These are phyloP conservation scores for Fusarium abutilonis DNA, from an alignment of 2,329 filamentous ascomycete genomes.

Conservation along the genomic window DNA sequence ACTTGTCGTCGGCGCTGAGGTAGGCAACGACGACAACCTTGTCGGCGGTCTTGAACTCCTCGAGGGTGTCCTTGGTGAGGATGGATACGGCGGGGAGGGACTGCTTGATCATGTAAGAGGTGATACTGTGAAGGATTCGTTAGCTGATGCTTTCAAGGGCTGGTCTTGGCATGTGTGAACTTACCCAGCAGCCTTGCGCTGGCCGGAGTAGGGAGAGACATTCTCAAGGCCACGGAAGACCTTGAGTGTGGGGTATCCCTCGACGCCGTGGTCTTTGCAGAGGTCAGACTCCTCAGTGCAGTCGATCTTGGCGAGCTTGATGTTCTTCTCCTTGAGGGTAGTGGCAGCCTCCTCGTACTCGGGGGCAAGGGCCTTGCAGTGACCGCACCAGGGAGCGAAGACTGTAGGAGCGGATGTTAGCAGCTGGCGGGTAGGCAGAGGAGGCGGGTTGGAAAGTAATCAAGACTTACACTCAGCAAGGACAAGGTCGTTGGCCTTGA, in stretches of 20 bases:
- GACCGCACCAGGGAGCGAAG: slow-evolving; percentile 96
- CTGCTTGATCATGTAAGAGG: slow-evolving; percentile 97
- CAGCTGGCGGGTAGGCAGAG: slow-evolving; percentile 1
- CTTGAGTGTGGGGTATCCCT: slow-evolving; percentile 99
- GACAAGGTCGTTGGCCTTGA: slow-evolving; percentile 86
- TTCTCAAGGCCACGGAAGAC: slow-evolving; percentile 93
- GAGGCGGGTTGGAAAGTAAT: background rate
- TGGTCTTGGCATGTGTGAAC: slow-evolving; percentile 44
- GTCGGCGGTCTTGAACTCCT: slow-evolving; percentile 97
- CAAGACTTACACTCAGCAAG: slow-evolving; percentile 89
- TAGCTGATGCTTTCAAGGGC: slow-evolving; percentile 25
- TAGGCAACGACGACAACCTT: slow-evolving; percentile 95
- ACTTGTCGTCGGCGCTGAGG: slow-evolving; percentile 82
- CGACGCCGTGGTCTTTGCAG: slow-evolving; percentile 88
- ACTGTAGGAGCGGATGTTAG: slow-evolving; percentile 64
- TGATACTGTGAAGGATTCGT: slow-evolving; percentile 58
- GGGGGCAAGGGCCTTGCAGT: slow-evolving; percentile 97
- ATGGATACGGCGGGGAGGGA: slow-evolving; percentile 89
- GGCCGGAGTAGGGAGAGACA: slow-evolving; percentile 83
- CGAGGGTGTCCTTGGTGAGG: slow-evolving; percentile 82
- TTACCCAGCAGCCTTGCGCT: slow-evolving; percentile 84
- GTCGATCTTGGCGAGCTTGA: slow-evolving; percentile 87
- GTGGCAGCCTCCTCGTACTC: slow-evolving; percentile 91
- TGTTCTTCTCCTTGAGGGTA: slow-evolving; percentile 86
- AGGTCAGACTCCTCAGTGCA: slow-evolving; percentile 95